Percentiles rank a stretch among this genome's conserved stretches.
Evolutionary conservation across 2,329 filamentous ascomycete species (phyloP).

Genomic region (Colletotrichum sidae): DNA sequence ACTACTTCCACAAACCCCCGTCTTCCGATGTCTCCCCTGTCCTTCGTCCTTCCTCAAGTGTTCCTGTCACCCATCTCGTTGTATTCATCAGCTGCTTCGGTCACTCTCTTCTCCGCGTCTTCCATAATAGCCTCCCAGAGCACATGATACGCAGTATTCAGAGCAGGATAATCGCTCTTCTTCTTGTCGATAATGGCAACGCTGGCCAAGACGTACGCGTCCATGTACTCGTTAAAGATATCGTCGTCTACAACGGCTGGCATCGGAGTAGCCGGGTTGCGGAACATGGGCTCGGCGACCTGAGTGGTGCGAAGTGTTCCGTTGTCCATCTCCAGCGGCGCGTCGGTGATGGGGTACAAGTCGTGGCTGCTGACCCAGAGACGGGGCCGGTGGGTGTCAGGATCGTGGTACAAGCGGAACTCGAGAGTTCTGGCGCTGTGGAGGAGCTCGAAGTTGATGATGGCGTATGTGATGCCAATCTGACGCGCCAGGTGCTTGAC

Average conservation of each 20-base stretch:
- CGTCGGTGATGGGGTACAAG: not conserved
- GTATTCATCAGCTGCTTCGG: too few species aligned
- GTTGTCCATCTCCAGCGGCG: too few species aligned
- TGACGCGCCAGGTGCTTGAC: conserved; percentile 6
- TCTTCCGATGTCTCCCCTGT: too few species aligned
- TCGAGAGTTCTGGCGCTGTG: conserved; percentile 3
- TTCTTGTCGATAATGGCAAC: conserved; percentile 9
- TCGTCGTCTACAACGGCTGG: too few species aligned
- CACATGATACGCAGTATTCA: too few species aligned
- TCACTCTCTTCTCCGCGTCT: too few species aligned
- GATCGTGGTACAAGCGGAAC: conserved; percentile 13
- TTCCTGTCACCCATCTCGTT: too few species aligned
- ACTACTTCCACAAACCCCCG: too few species aligned
- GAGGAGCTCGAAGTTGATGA: conserved; percentile 24
- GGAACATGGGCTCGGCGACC: not conserved
- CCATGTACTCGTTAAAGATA: conserved; percentile 21
- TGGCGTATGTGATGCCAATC: conserved; percentile 19
- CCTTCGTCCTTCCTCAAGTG: too few species aligned
- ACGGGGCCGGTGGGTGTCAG: not conserved
- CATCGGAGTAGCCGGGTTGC: too few species aligned
- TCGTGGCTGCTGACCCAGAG: conserved; percentile 22
- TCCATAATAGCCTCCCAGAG: too few species aligned
- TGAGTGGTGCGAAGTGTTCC: not conserved
- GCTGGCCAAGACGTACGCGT: conserved; percentile 5
- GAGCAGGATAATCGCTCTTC: not conserved